Percentiles rank a stretch among this genome's conserved stretches.
These are phyloP conservation scores for Limnomonas spitsbergensis DNA, from an alignment of 139 green algal genomes.

Conservation along the genomic window DNA sequence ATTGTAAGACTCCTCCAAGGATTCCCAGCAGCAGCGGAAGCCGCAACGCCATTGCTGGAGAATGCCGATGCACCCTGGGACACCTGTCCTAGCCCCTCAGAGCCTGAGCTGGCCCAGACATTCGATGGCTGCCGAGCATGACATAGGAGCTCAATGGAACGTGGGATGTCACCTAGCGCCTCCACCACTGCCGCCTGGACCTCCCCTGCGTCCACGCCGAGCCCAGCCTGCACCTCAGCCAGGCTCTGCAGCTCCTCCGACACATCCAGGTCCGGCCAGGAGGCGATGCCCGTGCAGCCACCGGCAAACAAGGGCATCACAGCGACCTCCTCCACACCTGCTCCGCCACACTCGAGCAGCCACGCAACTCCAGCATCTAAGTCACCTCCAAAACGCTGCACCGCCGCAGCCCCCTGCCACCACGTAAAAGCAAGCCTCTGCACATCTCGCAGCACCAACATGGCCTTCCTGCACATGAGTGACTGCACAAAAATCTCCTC, in stretches of 20 bases:
- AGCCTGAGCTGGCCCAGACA: too few relatives aligned
- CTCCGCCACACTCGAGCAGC: constrained; percentile 2
- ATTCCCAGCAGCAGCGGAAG: too few relatives aligned
- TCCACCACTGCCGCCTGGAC: constrained; percentile 6
- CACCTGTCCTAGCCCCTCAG: too few relatives aligned
- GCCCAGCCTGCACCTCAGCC: constrained; percentile 11
- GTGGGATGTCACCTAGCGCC: neutral
- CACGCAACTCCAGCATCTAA: neutral
- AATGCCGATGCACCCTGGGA: too few relatives aligned
- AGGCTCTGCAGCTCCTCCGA: neutral
- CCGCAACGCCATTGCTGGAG: too few relatives aligned
- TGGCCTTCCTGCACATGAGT: constrained; percentile 35
- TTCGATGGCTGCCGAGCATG: too few relatives aligned
- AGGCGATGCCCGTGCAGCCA: neutral
- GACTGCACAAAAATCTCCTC: constrained; percentile 41
- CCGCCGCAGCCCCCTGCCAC: constrained; percentile 20
- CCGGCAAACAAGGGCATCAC: neutral
- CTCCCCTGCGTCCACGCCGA: neutral
- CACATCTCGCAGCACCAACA: constrained; percentile 40
- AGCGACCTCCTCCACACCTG: neutral
- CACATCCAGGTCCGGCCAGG: constrained; percentile 13
- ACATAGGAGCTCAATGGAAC: neutral
- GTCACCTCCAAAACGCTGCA: neutral
- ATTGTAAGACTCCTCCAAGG: too few relatives aligned
- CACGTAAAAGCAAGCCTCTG: constrained; percentile 51